Evolutionary conservation across 345 rosid species (phyloP).

Genomic region (Gossypium turneri): DNA sequence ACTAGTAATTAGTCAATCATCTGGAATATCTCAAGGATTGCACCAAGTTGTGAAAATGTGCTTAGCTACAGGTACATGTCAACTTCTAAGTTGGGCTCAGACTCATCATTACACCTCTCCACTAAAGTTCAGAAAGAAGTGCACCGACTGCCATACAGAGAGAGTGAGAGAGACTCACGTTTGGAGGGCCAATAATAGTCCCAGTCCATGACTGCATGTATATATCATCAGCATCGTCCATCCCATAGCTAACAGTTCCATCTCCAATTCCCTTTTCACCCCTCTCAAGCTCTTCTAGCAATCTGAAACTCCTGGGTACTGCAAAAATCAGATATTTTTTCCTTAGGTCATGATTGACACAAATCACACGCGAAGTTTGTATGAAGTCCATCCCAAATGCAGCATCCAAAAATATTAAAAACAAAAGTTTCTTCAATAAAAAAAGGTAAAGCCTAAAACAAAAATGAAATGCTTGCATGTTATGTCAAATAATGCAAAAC

Average conservation of each 20-base stretch:
- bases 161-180: constrained; percentile 30
- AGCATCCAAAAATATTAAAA: neutral
- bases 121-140: neutral
- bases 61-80: neutral
- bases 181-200: constrained; percentile 69
- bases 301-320: constrained; percentile 72
- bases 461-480: neutral
- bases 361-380: neutral
- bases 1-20: neutral
- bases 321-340: constrained; percentile 21
- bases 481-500: neutral
- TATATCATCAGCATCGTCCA: constrained; percentile 98
- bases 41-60: neutral
- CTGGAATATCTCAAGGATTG: neutral
- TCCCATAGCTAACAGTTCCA: constrained; percentile 97
- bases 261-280: constrained; percentile 88
- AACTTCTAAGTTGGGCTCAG: neutral
- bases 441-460: constrained; percentile 1
- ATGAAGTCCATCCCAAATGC: neutral
- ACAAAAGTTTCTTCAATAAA: neutral
- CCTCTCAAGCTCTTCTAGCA: constrained; percentile 79
- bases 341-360: neutral
- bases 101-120: neutral
- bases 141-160: neutral
- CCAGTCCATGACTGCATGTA: constrained; percentile 94